Conservation (phyloP, 305 asterid genomes). For the Fraxinus baroniana region DNA sequence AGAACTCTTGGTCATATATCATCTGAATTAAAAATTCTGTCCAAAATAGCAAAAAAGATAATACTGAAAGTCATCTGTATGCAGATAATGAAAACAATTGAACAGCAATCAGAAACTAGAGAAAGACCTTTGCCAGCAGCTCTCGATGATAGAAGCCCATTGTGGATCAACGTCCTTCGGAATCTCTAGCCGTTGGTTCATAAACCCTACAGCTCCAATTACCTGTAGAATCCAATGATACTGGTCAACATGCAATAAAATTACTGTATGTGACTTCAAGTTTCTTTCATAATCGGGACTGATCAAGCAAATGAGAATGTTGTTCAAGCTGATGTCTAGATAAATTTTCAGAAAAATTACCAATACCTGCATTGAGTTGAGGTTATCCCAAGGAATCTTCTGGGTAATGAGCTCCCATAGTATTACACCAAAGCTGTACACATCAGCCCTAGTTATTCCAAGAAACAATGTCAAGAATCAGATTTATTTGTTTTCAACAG, state of each 20-base stretch:
- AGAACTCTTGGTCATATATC: not conserved
- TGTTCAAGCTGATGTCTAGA: not conserved
- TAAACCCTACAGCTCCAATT: constrained; percentile 94
- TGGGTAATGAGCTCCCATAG: constrained; percentile 92
- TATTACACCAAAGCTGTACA: constrained; percentile 90
- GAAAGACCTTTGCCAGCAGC: constrained; percentile 71
- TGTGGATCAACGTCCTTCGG: constrained; percentile 77
- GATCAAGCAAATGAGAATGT: not conserved
- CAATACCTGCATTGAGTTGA: constrained; percentile 91
- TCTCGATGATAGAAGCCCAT: constrained; percentile 84
- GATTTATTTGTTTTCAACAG: not conserved
- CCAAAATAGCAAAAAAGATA: not conserved
- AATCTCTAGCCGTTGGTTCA: constrained; percentile 84
- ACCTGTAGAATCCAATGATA: constrained; percentile 46
- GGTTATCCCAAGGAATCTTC: constrained; percentile 93
- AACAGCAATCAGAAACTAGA: not conserved
- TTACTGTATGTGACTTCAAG: not conserved
- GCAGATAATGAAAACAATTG: not conserved
- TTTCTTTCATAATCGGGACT: not conserved
- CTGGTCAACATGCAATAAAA: constrained; percentile 1
- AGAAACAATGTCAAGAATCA: constrained; percentile 18
- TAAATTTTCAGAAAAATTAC: constrained; percentile 6
- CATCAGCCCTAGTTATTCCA: constrained; percentile 66
- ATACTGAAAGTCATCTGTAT: not conserved
- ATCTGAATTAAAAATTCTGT: not conserved